These are phyloP conservation scores for Neospermospora avenae DNA, from an alignment of 2,329 filamentous ascomycete species.

Conservation along the genomic window DNA sequence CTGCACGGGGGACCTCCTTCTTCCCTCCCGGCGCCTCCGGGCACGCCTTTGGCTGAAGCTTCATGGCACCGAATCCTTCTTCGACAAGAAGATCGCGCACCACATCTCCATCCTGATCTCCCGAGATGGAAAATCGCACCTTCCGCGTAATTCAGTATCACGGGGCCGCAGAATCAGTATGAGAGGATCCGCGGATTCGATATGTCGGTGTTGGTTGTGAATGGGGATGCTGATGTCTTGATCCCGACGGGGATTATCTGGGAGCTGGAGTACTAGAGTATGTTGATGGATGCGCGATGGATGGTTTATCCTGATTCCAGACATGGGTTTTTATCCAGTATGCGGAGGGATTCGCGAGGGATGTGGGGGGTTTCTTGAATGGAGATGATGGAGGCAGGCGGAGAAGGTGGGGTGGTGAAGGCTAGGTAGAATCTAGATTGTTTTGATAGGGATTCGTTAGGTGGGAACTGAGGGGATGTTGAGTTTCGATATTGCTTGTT, in stretches of 20 bases:
- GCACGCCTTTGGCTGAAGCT: constrained; percentile 34
- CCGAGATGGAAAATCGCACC: constrained; percentile 16
- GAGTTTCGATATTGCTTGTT: too few relatives aligned
- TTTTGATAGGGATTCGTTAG: too few relatives aligned
- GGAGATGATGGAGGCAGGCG: background rate
- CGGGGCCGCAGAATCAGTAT: constrained; percentile 18
- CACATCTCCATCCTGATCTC: constrained; percentile 11
- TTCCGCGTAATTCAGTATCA: constrained; percentile 12
- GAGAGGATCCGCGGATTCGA: constrained; percentile 31
- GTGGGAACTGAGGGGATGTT: too few relatives aligned
- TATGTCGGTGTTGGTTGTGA: constrained; percentile 34
- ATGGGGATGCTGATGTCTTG: constrained; percentile 23
- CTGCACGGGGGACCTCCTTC: constrained; percentile 37
- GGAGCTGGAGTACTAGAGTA: constrained; percentile 13
- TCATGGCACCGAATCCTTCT: constrained; percentile 35
- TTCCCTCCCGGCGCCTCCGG: constrained; percentile 36
- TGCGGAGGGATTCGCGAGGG: constrained; percentile 21
- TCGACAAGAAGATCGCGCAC: constrained; percentile 14
- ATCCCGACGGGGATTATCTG: constrained; percentile 24
- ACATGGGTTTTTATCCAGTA: constrained; percentile 26
- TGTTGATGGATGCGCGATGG: constrained; percentile 14
- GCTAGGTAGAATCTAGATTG: too few relatives aligned
- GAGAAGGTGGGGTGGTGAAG: background rate
- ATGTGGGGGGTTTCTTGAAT: constrained; percentile 22
- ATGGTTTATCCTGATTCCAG: constrained; percentile 23